Evolutionary conservation across 176 grass and related monocot genomes (phyloP), one percentile per base, ranked within the genome.

Genomic region (Saccharum spontaneum): DNA sequence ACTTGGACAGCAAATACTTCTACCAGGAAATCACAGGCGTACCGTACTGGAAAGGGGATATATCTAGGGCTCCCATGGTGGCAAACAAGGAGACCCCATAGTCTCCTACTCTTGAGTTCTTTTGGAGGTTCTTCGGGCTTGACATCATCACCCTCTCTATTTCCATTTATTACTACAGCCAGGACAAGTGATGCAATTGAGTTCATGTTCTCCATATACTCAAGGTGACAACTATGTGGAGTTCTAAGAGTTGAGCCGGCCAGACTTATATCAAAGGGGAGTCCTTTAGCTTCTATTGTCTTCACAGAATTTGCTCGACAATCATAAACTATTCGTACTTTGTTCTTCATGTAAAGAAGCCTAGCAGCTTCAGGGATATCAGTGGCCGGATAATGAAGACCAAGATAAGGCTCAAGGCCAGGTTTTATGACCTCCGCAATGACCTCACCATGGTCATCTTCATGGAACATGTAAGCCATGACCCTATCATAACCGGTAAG

Each of bases 121-220:
- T 93, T 88, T 43, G 80, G 46, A 14, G 73, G 65, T 65, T 90
- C 86, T 54, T 76, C 83, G 36, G 65, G 24, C 34, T 86, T 74
- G 0, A 24, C 37, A 23, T 82, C 86, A 9, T 93, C 91, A 31
- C 89, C 90, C 8, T 88, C 92, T 76, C 79, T 74, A 57, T 77
- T 73, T 69, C 92, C 95, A 59, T 98, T 95, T 12, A 95, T 43
- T 52, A 93, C 93, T 26, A 98, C 91, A 16, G 91, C 93, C 96
- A 98, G 94, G 44, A 93, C 91, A 23, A 98, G 91, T 4, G 96
- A 98, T 33, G 96, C 96, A 46, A 98, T 94, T 0, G 96, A 92
- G 62, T 92, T 98, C 96, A 98, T 98, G 89, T 95, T 98, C 83
- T 92, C 89, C 93, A 98, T 98, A 64, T 98, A 98, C 83, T 95